Base-by-base conservation (phyloP, 169 alveolate species). In the Cryptosporidium sp. region DNA sequence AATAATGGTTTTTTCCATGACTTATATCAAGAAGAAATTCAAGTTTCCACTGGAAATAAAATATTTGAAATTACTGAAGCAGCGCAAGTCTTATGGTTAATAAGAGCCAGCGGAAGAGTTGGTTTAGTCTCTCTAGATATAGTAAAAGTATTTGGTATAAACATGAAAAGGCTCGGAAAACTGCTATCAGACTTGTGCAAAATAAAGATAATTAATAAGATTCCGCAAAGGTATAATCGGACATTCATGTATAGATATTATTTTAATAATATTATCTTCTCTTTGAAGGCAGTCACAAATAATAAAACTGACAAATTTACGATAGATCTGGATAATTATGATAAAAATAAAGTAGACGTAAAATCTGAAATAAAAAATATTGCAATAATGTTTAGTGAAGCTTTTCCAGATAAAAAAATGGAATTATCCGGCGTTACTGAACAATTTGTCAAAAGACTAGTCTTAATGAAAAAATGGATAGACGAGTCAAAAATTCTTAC, bases 211-310 rank as follows among this genome's bases (percentile, higher is more conserved):
- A 80, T 80, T 42, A 21, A 18, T 31, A 80, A 80, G 35, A 51
- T 80, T 26, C 89, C 89, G 14, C 89, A 80, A 16, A 39, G 89
- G 21, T 80, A 65, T 33, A 80, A 80, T 62, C 37, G 89, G n/a
- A 80, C 89, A 80, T 80, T 80, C 31, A 80, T 80, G 89, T 80
- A 80, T 42, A 80, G 89, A 62, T 80, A 80, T 51, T 80, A 80
- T 39, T 65, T 45, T 80, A 37, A 42, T 31, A 14, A 33, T 8
- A 73, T 26, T 31, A 5, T 52, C 12, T 7, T 65, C 6, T 3
- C 44, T 65, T 33, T 37, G 10, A 65, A 65, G 3, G 12, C 31
- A 8, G 33, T 12, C 0, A 10, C 26, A 65, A 42, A 58, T 52
- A 35, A 39, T 21, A 31, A 21, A 71, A 21, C 1, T 75, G 26